Conservation (phyloP, 768 basidiomycete species). For the Chalciporus chontae region DNA sequence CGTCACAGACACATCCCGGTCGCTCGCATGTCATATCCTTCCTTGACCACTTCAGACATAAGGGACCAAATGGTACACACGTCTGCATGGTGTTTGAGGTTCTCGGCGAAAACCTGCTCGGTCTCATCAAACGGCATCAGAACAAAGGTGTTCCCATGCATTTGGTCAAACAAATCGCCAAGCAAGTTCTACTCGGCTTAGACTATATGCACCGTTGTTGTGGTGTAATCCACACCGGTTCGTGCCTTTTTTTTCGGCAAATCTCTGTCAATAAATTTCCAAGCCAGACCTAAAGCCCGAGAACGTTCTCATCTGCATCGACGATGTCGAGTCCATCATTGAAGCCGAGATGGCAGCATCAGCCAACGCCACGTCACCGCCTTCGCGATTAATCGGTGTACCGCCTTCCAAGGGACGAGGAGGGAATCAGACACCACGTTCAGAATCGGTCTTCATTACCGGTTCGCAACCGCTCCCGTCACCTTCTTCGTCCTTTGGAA, state of each 20-base stretch:
- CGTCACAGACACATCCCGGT: slow-evolving; percentile 77
- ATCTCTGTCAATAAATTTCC: slow-evolving; percentile 4
- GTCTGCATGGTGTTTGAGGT: slow-evolving; percentile 99
- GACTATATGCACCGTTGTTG: slow-evolving; percentile 99
- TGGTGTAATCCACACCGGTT: slow-evolving; percentile 93
- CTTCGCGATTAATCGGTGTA: slow-evolving; percentile 81
- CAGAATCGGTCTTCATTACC: slow-evolving; percentile 81
- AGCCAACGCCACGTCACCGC: slow-evolving; percentile 31
- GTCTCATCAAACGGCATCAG: slow-evolving; percentile 96
- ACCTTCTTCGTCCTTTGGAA: slow-evolving; percentile 67
- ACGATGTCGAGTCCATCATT: slow-evolving; percentile 93
- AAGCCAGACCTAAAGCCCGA: slow-evolving; percentile 88
- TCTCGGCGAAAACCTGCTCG: slow-evolving; percentile 92
- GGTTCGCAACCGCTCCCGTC: slow-evolving; percentile 92
- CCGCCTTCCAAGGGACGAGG: slow-evolving; percentile 91
- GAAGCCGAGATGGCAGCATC: slow-evolving; percentile 66
- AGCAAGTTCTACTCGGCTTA: slow-evolving; percentile 90
- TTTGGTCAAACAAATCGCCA: slow-evolving; percentile 93
- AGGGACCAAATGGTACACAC: slow-evolving; percentile 94
- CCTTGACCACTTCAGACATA: slow-evolving; percentile 96
- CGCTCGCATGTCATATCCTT: slow-evolving; percentile 94
- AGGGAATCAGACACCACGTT: slow-evolving; percentile 92
- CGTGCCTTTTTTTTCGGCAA: slow-evolving; percentile 14
- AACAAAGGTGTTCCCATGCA: slow-evolving; percentile 95
- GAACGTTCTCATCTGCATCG: slow-evolving; percentile 95